Conservation (phyloP, 2,329 filamentous ascomycete species). For the Apiospora kogelbergensis region DNA sequence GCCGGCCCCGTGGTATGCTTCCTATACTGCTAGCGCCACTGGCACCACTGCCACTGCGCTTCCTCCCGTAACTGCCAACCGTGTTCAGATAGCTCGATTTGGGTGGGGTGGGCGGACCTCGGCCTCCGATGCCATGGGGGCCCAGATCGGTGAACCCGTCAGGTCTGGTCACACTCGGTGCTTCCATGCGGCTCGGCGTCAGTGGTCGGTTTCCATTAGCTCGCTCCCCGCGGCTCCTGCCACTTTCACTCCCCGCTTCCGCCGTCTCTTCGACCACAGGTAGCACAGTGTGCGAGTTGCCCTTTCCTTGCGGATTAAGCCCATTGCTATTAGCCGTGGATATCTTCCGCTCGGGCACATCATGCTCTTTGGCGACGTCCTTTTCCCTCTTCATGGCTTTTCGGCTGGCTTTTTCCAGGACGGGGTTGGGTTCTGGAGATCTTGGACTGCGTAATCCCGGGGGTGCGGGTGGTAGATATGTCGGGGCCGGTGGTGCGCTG, state of each 20-base stretch:
- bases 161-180: constrained; percentile 26
- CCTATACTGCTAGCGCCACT: constrained; percentile 30
- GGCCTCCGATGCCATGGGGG: constrained; percentile 30
- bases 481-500: constrained; percentile 23
- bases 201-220: constrained; percentile 30
- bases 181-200: constrained; percentile 35
- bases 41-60: constrained; percentile 22
- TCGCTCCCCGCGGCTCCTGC: constrained; percentile 53
- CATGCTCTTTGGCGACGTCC: constrained; percentile 29
- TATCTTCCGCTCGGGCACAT: constrained; percentile 31
- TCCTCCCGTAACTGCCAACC: constrained; percentile 40
- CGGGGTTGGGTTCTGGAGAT: constrained; percentile 31
- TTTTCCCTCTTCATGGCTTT: constrained; percentile 30
- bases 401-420: constrained; percentile 28
- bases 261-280: constrained; percentile 91
- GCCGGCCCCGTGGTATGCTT: constrained; percentile 33
- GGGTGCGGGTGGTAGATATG: constrained; percentile 32
- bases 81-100: constrained; percentile 40
- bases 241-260: constrained; percentile 69
- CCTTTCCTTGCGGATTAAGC: constrained; percentile 23
- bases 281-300: constrained; percentile 46
- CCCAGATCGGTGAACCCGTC: constrained; percentile 35
- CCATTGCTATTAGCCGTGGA: constrained; percentile 27
- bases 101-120: constrained; percentile 47
- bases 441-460: constrained; percentile 30